Base-by-base conservation (phyloP, 305 asterid species). In the Fraxinus dipetala region DNA sequence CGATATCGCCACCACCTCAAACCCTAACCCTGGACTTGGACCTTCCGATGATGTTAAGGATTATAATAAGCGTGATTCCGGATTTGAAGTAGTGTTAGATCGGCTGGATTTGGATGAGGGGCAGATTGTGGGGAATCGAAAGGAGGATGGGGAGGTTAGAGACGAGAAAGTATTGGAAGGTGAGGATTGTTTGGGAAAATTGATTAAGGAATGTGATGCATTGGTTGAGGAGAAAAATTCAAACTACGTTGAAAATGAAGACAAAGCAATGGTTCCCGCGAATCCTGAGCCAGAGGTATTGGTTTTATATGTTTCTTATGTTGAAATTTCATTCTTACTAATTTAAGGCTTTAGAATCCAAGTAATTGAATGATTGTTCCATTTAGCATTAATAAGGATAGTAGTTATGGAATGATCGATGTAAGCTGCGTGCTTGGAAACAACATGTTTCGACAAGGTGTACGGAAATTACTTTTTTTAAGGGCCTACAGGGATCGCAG, bases 231-330 rank as follows among this genome's bases (percentile, higher is more conserved):
- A 43, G 84, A 84, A 87, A 89, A 82, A 70, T 36, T 88, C 56
- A 79, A 87, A 82, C 35, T 59, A 43, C 74, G 73, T 70, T 31
- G 85, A 48, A 61, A 79, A 79, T 36, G 88, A 75, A 54, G 84
- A 35, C 40, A 77, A 82, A 76, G 35, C 85, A 18, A 81, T 36
- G 61, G 83, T 34, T 79, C 76, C 69, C 45, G 51, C 31, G 75
- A 85, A 86, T 40, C 81, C 90, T 18, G 81, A 30, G 80, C 45
- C 78, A 22, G 91, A 91, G 94, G 92, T 92, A 88, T 65, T 6
- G 36, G 20, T 54, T 32, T 72, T 45, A 40, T 6, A 36, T 10
- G 30, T 16, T 81, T 35, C 61, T 65, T 10, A 10, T 59, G 61
- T 56, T 48, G 70, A 54, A 14, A 36, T 51, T 36, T 30, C 35